A percentile compares a stretch with the other conserved stretches of the same genome.
These are phyloP conservation scores for Agrocybe chaxingu DNA, from an alignment of 768 basidiomycete genomes.

Conservation along the genomic window DNA sequence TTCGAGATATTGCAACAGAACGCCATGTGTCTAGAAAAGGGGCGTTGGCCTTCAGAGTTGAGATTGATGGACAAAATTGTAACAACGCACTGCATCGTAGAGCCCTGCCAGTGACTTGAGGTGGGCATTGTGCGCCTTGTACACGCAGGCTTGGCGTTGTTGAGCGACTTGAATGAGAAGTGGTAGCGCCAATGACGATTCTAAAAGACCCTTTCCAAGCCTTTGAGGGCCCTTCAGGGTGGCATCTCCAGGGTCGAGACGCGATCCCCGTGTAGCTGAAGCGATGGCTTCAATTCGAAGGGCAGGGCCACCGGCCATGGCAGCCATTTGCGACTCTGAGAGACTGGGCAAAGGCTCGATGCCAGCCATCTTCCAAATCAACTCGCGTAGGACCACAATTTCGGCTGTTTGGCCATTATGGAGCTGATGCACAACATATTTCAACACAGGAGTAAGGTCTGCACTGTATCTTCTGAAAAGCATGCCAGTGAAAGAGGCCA, in stretches of 20 bases:
- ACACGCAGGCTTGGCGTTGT: slow-evolving; percentile 84
- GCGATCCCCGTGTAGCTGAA: slow-evolving; percentile 72
- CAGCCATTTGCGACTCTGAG: slow-evolving; percentile 82
- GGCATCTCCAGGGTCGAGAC: slow-evolving; percentile 64
- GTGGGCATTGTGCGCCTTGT: slow-evolving; percentile 68
- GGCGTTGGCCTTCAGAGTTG: slow-evolving; percentile 14
- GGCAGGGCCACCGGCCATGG: slow-evolving; percentile 88
- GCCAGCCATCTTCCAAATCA: slow-evolving; percentile 95
- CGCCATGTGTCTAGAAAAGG: slow-evolving; percentile 73
- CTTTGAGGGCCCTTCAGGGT: slow-evolving; percentile 63
- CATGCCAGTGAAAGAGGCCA: slow-evolving; percentile 92
- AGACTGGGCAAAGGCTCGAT: slow-evolving; percentile 89
- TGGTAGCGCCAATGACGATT: slow-evolving; percentile 77
- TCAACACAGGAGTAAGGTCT: slow-evolving; percentile 79
- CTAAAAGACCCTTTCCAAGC: slow-evolving; percentile 62
- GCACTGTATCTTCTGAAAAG: slow-evolving; percentile 85
- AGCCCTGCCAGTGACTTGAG: slow-evolving; percentile 84
- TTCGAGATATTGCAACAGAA: slow-evolving; percentile 89
- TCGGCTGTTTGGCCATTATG: slow-evolving; percentile 81
- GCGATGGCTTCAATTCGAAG: slow-evolving; percentile 87
- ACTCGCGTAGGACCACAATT: slow-evolving; percentile 85
- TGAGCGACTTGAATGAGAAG: slow-evolving; percentile 91
- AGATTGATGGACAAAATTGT: slow-evolving; percentile 1
- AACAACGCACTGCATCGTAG: slow-evolving; percentile 78
- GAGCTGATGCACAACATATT: slow-evolving; percentile 90